Percentiles rank a stretch among this genome's conserved stretches.
Evolutionary conservation across 2,329 filamentous ascomycete genomes (phyloP).

Genomic region (Cytospora mali): DNA sequence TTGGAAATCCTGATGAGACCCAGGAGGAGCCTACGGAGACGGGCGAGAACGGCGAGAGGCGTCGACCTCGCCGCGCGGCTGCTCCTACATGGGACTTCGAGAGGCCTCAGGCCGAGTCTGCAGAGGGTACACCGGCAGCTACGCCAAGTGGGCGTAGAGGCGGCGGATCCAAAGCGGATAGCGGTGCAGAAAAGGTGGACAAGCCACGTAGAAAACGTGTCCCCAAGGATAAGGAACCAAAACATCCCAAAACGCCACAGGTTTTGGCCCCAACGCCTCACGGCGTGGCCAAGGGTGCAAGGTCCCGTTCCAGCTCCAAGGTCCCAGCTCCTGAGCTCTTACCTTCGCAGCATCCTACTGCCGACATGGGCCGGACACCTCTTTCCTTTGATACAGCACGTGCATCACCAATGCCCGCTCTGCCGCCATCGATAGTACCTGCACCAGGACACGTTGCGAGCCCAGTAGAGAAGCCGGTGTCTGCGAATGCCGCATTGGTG

Average conservation of each 20-base stretch:
- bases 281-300: constrained; percentile 45
- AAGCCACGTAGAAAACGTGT: constrained; percentile 46
- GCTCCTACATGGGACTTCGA: constrained; percentile 75
- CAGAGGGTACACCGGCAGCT: constrained; percentile 47
- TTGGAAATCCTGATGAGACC: constrained; percentile 62
- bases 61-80: constrained; percentile 63
- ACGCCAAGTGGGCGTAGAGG: constrained; percentile 58
- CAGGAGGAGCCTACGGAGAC: constrained; percentile 58
- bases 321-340: constrained; percentile 48
- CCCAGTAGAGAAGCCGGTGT: constrained; percentile 19
- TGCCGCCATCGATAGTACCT: constrained; percentile 47
- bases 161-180: constrained; percentile 45
- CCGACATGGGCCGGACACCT: constrained; percentile 34
- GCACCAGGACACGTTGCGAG: constrained; percentile 32
- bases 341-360: constrained; percentile 39
- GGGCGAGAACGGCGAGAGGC: constrained; percentile 62
- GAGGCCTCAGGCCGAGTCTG: constrained; percentile 39
- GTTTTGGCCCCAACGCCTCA: constrained; percentile 51
- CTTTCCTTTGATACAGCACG: constrained; percentile 25
- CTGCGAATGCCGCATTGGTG: constrained; percentile 35
- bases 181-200: constrained; percentile 48
- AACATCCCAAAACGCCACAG: constrained; percentile 44
- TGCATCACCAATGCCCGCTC: constrained; percentile 39
- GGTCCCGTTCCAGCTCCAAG: constrained; percentile 59
- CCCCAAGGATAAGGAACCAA: constrained; percentile 41